Evolutionary conservation across 2,329 filamentous ascomycete species (phyloP), one percentile per base, ranked within the genome.

Genomic region (Aspergillus ruber): DNA sequence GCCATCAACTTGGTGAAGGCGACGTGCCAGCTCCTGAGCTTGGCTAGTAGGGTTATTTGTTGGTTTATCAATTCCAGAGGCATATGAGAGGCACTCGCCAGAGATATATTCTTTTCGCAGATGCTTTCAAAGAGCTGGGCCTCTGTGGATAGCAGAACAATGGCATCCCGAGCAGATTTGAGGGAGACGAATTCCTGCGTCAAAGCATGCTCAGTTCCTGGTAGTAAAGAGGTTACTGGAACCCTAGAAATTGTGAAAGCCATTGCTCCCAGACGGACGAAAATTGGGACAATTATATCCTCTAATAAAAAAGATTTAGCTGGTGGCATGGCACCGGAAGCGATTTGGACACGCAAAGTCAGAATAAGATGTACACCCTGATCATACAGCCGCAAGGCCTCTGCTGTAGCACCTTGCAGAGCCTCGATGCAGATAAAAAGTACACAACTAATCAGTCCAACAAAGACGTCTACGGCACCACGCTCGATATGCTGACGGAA

Each of bases 381-480:
- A 6, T 36, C 23, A 51, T 64, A 66, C 3, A 67, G 60, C 10
- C 50, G 55, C 15, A 62, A 20, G 1, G 61, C 61, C 13, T 62
- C 60, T 4, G 61, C 53, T 1, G 55, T 33, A 39, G 50, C 50
- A 2, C 61, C 63, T 9, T 61, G 50, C 1, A 66, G 43, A 3
- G 54, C 52, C 43, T 67, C 64, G n/a, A 66, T 63, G 38, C 60
- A 65, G 6, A 65, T 62, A 33, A 66, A 67, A n/a, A 67, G 43
- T 3, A 65, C 44, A 38, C 63, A 67, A 9, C 51, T 66, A 9
- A 67, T 53, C 18, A 67, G 47, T 12, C 61, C 63, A n/a, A 64
- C 52, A 21, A 21, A 21, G 21, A 21, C 1, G 21, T 21, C 21
- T 21, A 21, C 3, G 21, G 4, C 21, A 5, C 21, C 21, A 21